Evolutionary conservation across 2,329 filamentous ascomycete species (phyloP).

Genomic region (Incumbomyces lentus): DNA sequence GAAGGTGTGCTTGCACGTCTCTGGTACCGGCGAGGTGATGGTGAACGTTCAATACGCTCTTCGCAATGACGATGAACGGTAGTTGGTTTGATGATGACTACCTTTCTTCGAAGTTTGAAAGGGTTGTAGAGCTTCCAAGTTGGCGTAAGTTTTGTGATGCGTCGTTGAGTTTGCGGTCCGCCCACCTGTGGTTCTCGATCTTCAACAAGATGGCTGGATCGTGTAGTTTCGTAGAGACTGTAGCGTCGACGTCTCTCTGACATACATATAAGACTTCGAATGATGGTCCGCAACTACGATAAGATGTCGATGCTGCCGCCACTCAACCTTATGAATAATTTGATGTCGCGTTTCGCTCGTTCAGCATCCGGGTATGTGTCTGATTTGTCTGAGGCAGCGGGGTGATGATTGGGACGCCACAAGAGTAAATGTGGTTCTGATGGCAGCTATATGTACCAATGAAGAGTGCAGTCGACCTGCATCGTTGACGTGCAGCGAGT

Average conservation of each 20-base stretch:
- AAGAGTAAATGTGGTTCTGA: neutral
- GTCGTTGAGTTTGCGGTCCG: neutral
- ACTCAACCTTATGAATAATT: neutral
- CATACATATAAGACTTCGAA: neutral
- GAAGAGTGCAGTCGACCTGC: constrained; percentile 1
- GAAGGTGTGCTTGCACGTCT: neutral
- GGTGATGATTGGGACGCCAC: neutral
- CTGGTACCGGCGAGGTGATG: neutral
- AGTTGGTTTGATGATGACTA: neutral
- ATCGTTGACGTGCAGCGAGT: neutral
- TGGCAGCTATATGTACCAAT: constrained; percentile 7
- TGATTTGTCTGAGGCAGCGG: too few relatives aligned
- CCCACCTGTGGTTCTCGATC: constrained; percentile 5
- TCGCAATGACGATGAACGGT: neutral
- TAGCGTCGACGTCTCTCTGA: constrained; percentile 2
- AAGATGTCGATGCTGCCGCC: neutral
- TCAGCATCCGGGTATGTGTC: neutral
- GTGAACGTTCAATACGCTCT: constrained; percentile 1
- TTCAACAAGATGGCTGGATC: neutral
- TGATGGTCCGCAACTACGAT: neutral
- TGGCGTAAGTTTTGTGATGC: neutral
- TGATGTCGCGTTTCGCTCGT: neutral
- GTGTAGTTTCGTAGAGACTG: neutral
- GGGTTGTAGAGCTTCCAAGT: constrained; percentile 1
- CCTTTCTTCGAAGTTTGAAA: neutral